Conservation (phyloP, 495 filamentous ascomycete genomes). For the Aspergillus hancockii region DNA sequence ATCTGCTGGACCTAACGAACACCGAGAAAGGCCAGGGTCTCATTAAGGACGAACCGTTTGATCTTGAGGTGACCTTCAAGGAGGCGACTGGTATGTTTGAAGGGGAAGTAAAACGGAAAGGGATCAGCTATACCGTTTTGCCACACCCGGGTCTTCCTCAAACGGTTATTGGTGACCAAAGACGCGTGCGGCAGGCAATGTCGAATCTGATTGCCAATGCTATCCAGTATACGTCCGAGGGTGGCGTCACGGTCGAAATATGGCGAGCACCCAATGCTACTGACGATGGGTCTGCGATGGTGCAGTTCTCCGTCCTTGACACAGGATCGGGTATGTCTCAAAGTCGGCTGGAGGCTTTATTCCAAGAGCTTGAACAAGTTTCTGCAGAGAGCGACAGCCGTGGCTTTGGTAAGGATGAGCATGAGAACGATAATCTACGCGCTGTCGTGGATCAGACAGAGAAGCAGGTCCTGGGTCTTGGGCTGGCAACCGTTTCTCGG, state of each 20-base stretch:
- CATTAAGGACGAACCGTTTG: slow-evolving; percentile 80
- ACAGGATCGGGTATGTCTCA: slow-evolving; percentile 79
- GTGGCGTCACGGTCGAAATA: slow-evolving; percentile 70
- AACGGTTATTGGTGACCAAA: slow-evolving; percentile 75
- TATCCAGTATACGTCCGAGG: slow-evolving; percentile 74
- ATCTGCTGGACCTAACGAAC: slow-evolving; percentile 89
- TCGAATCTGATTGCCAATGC: slow-evolving; percentile 85
- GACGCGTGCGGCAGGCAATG: slow-evolving; percentile 76
- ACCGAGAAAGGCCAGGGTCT: slow-evolving; percentile 79
- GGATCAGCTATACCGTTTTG: slow-evolving; percentile 65
- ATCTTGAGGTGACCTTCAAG: slow-evolving; percentile 67
- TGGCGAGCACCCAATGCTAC: slow-evolving; percentile 46
- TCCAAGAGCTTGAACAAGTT: slow-evolving; percentile 86
- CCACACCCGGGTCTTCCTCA: slow-evolving; percentile 69
- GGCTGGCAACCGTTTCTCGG: slow-evolving; percentile 82
- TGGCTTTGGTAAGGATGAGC: slow-evolving; percentile 15
- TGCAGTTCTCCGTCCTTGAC: slow-evolving; percentile 78
- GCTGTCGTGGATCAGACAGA: slow-evolving; percentile 3
- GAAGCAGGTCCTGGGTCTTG: slow-evolving; percentile 68
- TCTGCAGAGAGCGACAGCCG: slow-evolving; percentile 54
- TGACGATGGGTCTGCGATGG: slow-evolving; percentile 46
- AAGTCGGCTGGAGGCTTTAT: slow-evolving; percentile 72
- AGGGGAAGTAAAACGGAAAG: slow-evolving; percentile 74
- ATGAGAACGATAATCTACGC: neutral
- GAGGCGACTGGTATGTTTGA: slow-evolving; percentile 77